These are phyloP conservation scores for Strigomonas culicis DNA, from an alignment of 208 protist genomes.

Conservation along the genomic window DNA sequence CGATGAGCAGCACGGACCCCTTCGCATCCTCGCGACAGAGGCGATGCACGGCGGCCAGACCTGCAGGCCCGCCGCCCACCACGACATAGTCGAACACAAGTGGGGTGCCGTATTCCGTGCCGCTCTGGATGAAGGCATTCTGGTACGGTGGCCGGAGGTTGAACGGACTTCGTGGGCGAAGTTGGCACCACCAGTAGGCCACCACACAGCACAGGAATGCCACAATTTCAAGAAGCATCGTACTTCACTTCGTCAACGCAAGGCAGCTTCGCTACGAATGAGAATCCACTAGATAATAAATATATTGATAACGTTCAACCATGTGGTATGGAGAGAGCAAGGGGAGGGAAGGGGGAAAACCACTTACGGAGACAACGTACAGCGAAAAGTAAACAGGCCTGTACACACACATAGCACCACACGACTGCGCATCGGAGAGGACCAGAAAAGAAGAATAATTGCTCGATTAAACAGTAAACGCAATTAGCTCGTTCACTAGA, in stretches of 20 bases:
- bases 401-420: slow-evolving; percentile 3
- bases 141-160: slow-evolving; percentile 25
- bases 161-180: slow-evolving; percentile 33
- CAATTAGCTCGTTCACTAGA: too few species aligned
- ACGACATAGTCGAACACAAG: slow-evolving; percentile 62
- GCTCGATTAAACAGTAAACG: too few species aligned
- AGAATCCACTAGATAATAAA: too few species aligned
- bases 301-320: too few species aligned
- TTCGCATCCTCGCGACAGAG: slow-evolving; percentile 23
- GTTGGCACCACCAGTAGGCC: slow-evolving; percentile 27
- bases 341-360: too few species aligned
- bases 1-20: slow-evolving; percentile 47
- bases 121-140: not conserved
- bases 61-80: slow-evolving; percentile 70
- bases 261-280: too few species aligned
- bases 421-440: too few species aligned
- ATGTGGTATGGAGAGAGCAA: too few species aligned
- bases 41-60: slow-evolving; percentile 43
- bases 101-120: too few species aligned
- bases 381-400: not conserved
- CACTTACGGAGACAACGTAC: not conserved
- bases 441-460: slow-evolving; percentile 7
- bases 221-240: slow-evolving; percentile 20
- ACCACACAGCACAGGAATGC: slow-evolving; percentile 15
- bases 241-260: not conserved